Percentiles rank a stretch among this genome's conserved stretches.
These are phyloP conservation scores for Macrotyloma uniflorum DNA, from an alignment of 306 rosid genomes.

Conservation along the genomic window DNA sequence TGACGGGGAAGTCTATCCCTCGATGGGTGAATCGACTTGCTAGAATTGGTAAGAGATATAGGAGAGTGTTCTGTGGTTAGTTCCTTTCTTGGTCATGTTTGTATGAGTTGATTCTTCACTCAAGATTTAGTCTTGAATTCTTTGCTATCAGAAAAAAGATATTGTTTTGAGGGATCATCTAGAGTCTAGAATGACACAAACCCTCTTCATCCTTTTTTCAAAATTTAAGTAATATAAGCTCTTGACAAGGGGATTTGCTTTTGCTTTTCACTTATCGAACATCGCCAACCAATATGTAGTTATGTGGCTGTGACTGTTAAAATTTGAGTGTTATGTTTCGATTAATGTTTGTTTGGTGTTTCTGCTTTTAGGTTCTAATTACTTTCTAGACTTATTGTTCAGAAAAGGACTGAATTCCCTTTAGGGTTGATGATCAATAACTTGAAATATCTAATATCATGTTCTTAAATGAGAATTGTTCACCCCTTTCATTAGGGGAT, in stretches of 20 bases:
- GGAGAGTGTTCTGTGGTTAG: background rate
- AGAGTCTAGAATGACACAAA: slow-evolving; percentile 5
- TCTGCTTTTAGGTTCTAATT: background rate
- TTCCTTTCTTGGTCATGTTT: slow-evolving; percentile 17
- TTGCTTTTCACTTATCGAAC: background rate
- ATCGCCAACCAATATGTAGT: background rate
- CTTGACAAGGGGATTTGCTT: background rate
- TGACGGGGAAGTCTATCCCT: slow-evolving; percentile 73
- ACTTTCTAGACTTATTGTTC: background rate
- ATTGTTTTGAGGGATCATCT: slow-evolving; percentile 1
- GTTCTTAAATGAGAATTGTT: background rate
- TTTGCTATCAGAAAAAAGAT: background rate
- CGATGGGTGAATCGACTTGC: slow-evolving; percentile 97
- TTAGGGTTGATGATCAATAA: background rate
- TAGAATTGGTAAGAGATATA: slow-evolving; percentile 68
- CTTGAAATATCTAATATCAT: background rate
- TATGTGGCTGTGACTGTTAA: background rate
- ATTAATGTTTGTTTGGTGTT: background rate
- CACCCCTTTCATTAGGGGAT: background rate
- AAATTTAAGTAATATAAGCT: background rate
- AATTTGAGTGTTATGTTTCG: background rate
- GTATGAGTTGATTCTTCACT: too few relatives aligned
- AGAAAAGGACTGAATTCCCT: background rate
- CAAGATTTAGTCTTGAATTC: background rate
- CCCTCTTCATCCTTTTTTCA: background rate